A percentile compares a stretch with the other conserved stretches of the same genome.
These are phyloP conservation scores for Erysimum cheiri DNA, from an alignment of 441 rosid genomes.

Conservation along the genomic window DNA sequence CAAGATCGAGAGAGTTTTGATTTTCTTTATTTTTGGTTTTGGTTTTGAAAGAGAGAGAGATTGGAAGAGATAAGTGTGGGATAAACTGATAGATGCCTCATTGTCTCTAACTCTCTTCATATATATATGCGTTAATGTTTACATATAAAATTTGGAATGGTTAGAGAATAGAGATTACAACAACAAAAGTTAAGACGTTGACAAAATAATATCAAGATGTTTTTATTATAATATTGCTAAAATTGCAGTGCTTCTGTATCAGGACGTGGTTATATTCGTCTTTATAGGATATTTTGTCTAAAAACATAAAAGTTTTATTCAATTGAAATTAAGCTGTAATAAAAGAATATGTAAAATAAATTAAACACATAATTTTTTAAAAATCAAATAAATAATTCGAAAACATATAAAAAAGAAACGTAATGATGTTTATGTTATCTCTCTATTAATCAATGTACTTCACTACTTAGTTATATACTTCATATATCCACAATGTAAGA, in stretches of 20 bases:
- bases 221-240: background rate
- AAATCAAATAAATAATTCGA: no score
- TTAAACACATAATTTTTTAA: background rate
- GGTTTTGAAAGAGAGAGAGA: slow-evolving; percentile 17
- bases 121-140: slow-evolving; percentile 16
- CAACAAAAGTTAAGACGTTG: no score
- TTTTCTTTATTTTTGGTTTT: background rate
- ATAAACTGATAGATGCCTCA: slow-evolving; percentile 14
- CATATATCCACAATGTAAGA: background rate
- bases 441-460: background rate
- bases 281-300: background rate
- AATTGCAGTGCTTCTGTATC: no score
- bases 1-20: background rate
- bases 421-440: background rate
- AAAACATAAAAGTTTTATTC: background rate
- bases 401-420: no score
- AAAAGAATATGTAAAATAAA: background rate
- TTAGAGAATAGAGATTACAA: background rate
- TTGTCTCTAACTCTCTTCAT: slow-evolving; percentile 11
- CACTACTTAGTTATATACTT: background rate
- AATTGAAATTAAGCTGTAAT: background rate
- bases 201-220: background rate
- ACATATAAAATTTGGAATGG: background rate
- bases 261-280: background rate
- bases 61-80: slow-evolving; percentile 7